Percentiles rank a stretch among this genome's conserved stretches.
phyloP scores from a whole-genome alignment of 2,329 filamentous ascomycete genomes.

The Aspergillus carbonarius region DNA sequence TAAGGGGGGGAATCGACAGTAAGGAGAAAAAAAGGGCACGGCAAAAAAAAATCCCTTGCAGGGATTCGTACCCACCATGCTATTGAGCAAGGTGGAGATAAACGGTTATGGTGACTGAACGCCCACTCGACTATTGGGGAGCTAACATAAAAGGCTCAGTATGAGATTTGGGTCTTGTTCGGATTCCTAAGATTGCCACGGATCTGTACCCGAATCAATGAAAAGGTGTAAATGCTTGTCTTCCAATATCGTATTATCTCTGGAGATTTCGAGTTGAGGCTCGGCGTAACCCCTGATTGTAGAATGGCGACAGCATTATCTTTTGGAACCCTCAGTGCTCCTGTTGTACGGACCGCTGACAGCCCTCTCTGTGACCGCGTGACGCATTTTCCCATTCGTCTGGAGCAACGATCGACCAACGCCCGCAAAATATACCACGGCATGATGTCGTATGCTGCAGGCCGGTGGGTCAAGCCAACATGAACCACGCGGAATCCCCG shows the following conservation, averaged over 20 bases:
- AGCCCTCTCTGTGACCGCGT: too few species aligned
- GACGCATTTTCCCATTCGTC: not conserved
- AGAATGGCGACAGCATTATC: too few species aligned
- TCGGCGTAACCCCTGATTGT: too few species aligned
- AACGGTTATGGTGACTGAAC: not conserved
- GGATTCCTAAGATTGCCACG: too few species aligned
- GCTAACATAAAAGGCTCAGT: not conserved
- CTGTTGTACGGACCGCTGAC: too few species aligned
- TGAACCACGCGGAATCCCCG: not conserved
- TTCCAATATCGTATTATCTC: too few species aligned
- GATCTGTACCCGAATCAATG: too few species aligned
- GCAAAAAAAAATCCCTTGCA: not conserved
- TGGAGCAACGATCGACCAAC: not conserved
- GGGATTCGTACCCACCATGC: constrained; percentile 2
- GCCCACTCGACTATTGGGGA: constrained; percentile 2
- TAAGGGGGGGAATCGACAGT: not conserved
- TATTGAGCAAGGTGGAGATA: not conserved
- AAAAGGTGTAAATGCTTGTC: too few species aligned
- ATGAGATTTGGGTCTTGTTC: not conserved
- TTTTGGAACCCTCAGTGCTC: too few species aligned
- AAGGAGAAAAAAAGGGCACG: not conserved
- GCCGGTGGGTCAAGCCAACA: not conserved
- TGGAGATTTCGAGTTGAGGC: too few species aligned
- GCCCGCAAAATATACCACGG: too few species aligned
- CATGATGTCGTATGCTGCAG: not conserved